These are phyloP conservation scores for Penicillium griseofulvum DNA, from an alignment of 2,329 filamentous ascomycete species.

Conservation along the genomic window DNA sequence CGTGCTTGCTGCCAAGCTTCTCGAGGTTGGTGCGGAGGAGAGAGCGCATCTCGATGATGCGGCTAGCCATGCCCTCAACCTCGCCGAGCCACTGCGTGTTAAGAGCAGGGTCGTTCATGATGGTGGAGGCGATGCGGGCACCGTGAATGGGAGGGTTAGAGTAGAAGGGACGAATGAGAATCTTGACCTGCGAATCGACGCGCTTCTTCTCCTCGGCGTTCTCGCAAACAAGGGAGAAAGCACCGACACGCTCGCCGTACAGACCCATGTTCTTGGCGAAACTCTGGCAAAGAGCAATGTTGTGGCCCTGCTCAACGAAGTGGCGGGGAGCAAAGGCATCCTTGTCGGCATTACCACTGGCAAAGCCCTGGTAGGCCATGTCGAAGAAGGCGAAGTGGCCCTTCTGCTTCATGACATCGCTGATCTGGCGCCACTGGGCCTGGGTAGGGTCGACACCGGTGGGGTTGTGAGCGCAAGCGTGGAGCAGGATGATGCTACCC, in stretches of 20 bases:
- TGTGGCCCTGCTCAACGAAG: constrained; percentile 90
- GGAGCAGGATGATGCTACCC: constrained; percentile 86
- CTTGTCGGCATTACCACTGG: constrained; percentile 83
- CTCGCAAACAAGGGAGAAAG: constrained; percentile 87
- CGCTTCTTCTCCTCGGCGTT: constrained; percentile 89
- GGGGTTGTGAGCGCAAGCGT: constrained; percentile 97
- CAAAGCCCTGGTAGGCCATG: constrained; percentile 99
- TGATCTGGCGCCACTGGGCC: constrained; percentile 91
- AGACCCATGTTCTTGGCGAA: constrained; percentile 99
- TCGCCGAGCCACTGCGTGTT: constrained; percentile 94
- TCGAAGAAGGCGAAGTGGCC: constrained; percentile 96
- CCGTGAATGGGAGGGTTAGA: constrained; percentile 98
- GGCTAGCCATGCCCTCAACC: constrained; percentile 98
- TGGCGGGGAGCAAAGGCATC: constrained; percentile 92
- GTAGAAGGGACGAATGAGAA: constrained; percentile 93
- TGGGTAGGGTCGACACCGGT: constrained; percentile 91
- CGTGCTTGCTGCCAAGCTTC: constrained; percentile 89
- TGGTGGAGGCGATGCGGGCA: constrained; percentile 86
- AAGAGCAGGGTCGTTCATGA: constrained; percentile 79
- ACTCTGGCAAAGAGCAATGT: constrained; percentile 82
- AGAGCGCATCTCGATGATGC: constrained; percentile 97
- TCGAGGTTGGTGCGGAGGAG: constrained; percentile 93
- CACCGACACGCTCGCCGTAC: constrained; percentile 96
- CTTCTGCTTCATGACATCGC: constrained; percentile 77
- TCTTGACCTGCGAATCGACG: constrained; percentile 97